phyloP scores from a whole-genome alignment of 129 eudicot species.

The Saussurea involucrata region DNA sequence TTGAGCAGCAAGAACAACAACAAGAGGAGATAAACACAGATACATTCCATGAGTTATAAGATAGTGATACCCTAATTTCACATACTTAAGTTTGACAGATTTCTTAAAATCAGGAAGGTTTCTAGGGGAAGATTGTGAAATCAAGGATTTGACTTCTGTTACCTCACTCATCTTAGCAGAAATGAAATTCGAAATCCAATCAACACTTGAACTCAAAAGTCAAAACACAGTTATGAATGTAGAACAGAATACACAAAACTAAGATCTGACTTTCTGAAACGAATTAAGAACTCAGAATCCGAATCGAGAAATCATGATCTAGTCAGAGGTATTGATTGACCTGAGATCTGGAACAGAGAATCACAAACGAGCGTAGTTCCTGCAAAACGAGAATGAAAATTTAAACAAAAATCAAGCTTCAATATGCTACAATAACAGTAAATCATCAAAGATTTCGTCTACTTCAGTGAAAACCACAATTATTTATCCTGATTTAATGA shows the following conservation, averaged over 20 bases:
- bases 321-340: background rate
- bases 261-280: constrained; percentile 13
- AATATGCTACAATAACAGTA: background rate
- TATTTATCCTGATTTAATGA: background rate
- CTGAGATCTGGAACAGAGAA: constrained; percentile 19
- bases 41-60: constrained; percentile 90
- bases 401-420: constrained; percentile 9
- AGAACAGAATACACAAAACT: background rate
- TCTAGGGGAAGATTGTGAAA: constrained; percentile 43
- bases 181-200: background rate
- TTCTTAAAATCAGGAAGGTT: constrained; percentile 87
- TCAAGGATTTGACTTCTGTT: constrained; percentile 51
- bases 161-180: constrained; percentile 49
- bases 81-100: constrained; percentile 78
- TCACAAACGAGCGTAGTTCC: constrained; percentile 21
- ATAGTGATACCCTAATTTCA: constrained; percentile 77
- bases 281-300: background rate
- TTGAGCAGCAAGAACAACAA: constrained; percentile 72
- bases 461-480: background rate
- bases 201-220: background rate
- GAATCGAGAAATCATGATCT: background rate
- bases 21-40: constrained; percentile 61
- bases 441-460: background rate
- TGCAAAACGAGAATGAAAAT: constrained; percentile 22
- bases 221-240: background rate